Evolutionary conservation across 1,139 yeast genomes (phyloP).

Genomic region (Kodamaea anthophila): DNA sequence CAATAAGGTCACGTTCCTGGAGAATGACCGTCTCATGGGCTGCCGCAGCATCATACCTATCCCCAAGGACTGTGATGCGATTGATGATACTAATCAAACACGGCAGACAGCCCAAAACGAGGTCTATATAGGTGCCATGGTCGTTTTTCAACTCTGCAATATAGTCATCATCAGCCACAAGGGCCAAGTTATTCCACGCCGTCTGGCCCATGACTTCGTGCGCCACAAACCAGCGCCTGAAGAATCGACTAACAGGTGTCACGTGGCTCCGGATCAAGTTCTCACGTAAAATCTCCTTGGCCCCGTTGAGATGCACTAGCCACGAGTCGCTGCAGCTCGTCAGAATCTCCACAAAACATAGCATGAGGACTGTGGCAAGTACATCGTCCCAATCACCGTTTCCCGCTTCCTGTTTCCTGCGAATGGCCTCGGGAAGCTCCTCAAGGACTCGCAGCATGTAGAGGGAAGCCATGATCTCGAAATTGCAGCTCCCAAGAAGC

Average conservation of each 20-base stretch:
- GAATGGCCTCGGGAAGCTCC: conserved; percentile 23
- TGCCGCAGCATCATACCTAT: conserved; percentile 18
- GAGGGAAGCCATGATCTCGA: conserved; percentile 16
- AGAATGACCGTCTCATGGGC: conserved; percentile 17
- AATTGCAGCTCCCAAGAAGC: conserved; percentile 20
- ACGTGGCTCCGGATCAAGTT: conserved; percentile 14
- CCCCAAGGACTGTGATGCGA: conserved; percentile 28
- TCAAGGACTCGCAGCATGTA: conserved; percentile 21
- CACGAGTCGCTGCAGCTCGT: conserved; percentile 32
- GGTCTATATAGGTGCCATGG: conserved; percentile 25
- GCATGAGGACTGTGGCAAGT: conserved; percentile 29
- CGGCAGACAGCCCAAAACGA: conserved; percentile 34
- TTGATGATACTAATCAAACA: conserved; percentile 27
- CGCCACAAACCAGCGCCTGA: conserved; percentile 27
- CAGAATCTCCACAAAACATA: conserved; percentile 34
- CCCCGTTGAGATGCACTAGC: conserved; percentile 29
- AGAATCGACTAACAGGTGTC: conserved; percentile 24
- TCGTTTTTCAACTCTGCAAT: conserved; percentile 23
- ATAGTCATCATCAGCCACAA: conserved; percentile 18
- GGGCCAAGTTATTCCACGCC: conserved; percentile 20
- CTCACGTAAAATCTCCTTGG: conserved; percentile 25
- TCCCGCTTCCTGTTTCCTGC: conserved; percentile 14
- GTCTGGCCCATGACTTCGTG: conserved; percentile 40
- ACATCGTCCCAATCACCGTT: conserved; percentile 31
- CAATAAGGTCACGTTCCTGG: conserved; percentile 12